phyloP scores from a whole-genome alignment of 179 eudicot genomes.

The Camellia oleifera region DNA sequence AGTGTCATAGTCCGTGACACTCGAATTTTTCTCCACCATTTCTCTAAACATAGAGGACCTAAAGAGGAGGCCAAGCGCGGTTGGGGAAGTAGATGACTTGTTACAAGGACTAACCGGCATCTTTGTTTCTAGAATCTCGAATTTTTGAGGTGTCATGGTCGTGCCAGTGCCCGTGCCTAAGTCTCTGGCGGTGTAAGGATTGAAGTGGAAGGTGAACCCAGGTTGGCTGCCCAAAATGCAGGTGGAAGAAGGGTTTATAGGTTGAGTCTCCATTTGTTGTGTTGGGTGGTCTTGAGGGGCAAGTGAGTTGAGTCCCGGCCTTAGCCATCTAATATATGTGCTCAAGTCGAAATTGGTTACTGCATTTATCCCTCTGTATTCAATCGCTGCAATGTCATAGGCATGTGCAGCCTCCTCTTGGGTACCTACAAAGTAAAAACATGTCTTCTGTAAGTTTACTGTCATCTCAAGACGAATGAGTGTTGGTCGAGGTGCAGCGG shows the following conservation, averaged over 20 bases:
- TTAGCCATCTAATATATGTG: constrained; percentile 39
- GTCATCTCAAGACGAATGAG: no score
- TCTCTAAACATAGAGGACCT: constrained; percentile 43
- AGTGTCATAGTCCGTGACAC: constrained; percentile 13
- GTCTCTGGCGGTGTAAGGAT: constrained; percentile 7
- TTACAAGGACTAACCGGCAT: constrained; percentile 22
- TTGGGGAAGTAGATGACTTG: constrained; percentile 30
- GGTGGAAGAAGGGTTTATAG: not conserved
- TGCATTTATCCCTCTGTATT: constrained; percentile 39
- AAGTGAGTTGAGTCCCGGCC: constrained; percentile 27
- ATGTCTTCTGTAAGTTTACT: no score
- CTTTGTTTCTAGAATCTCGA: constrained; percentile 29
- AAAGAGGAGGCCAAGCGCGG: constrained; percentile 43
- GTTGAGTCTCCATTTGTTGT: not conserved
- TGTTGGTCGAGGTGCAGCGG: no score
- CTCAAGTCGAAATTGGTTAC: constrained; percentile 44
- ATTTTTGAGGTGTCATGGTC: constrained; percentile 15
- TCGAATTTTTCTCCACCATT: constrained; percentile 35
- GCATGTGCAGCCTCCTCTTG: constrained; percentile 47
- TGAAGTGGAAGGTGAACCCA: constrained; percentile 2
- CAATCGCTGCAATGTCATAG: constrained; percentile 42
- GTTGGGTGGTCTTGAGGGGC: constrained; percentile 10
- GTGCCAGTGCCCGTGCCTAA: not conserved
- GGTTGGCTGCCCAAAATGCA: constrained; percentile 15
- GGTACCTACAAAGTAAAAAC: constrained; percentile 25